Conservation (phyloP, 257 asterid genomes). For the Voacanga thouarsii region DNA sequence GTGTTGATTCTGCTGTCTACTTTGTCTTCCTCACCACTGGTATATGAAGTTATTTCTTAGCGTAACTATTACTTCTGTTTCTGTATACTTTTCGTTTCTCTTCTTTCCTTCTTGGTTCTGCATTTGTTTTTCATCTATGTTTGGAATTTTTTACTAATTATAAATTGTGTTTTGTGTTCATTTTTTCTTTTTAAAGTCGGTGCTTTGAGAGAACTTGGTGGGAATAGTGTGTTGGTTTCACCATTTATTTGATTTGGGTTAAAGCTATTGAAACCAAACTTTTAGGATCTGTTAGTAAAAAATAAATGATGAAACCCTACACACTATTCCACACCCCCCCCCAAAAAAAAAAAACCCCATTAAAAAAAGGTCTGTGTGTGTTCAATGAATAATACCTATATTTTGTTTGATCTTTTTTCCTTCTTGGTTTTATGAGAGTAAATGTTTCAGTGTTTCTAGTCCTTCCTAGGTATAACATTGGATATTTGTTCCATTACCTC, state of each 20-base stretch:
- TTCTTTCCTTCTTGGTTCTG: not conserved
- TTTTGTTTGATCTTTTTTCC: not conserved
- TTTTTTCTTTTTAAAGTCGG: not conserved
- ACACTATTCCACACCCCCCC: too few relatives aligned
- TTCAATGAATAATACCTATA: not conserved
- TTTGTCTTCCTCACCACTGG: constrained; percentile 86
- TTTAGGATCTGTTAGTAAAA: constrained; percentile 9
- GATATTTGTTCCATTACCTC: not conserved
- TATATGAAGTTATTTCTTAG: constrained; percentile 6
- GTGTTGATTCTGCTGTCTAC: constrained; percentile 96
- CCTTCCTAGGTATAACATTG: not conserved
- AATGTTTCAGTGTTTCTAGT: not conserved
- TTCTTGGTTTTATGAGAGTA: not conserved
- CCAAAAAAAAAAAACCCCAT: too few relatives aligned
- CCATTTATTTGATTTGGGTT: constrained; percentile 1
- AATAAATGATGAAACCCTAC: too few relatives aligned
- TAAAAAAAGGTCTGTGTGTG: not conserved
- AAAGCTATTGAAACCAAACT: not conserved
- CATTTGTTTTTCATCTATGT: not conserved
- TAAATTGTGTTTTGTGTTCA: not conserved
- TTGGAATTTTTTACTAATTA: not conserved
- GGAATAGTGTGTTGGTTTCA: not conserved
- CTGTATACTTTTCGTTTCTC: too few relatives aligned
- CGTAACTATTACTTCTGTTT: not conserved
- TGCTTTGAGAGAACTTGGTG: not conserved